A percentile compares a stretch with the other conserved stretches of the same genome.
Evolutionary conservation across 1,139 yeast species (phyloP).

Genomic region (Candida neerlandica): DNA sequence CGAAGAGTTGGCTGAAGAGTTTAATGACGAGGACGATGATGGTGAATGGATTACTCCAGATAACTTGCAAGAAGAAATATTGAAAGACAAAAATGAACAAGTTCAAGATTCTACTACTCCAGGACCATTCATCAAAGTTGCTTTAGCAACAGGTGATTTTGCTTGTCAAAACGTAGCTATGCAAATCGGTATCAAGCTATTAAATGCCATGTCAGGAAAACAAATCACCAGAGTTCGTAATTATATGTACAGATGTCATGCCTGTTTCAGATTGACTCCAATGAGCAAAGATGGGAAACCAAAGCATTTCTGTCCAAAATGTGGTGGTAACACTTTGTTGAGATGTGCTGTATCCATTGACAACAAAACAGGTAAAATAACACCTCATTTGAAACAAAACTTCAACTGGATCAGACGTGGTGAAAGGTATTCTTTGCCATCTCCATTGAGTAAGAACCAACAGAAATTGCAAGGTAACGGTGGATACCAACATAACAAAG

Average conservation of each 20-base stretch:
- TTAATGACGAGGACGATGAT: constrained; percentile 67
- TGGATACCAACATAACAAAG: constrained; percentile 69
- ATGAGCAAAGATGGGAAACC: constrained; percentile 75
- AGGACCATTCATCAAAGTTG: constrained; percentile 57
- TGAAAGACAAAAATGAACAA: constrained; percentile 60
- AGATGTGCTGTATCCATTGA: constrained; percentile 91
- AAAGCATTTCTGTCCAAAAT: constrained; percentile 90
- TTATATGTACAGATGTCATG: constrained; percentile 96
- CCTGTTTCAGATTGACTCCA: constrained; percentile 84
- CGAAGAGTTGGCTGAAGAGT: constrained; percentile 40
- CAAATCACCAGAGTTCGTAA: constrained; percentile 84
- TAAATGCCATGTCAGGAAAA: constrained; percentile 83
- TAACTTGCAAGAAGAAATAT: constrained; percentile 67
- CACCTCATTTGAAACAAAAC: constrained; percentile 88
- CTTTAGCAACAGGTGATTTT: constrained; percentile 93
- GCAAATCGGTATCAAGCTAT: constrained; percentile 84
- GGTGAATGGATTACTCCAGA: constrained; percentile 97
- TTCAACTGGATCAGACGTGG: constrained; percentile 96
- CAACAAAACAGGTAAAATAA: constrained; percentile 74
- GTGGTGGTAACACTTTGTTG: constrained; percentile 90
- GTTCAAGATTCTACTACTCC: constrained; percentile 35
- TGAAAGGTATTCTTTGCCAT: constrained; percentile 69
- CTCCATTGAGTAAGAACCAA: constrained; percentile 70
- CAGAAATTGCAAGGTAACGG: constrained; percentile 66
- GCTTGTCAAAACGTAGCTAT: constrained; percentile 95